phyloP scores from a whole-genome alignment of 1,284 basidiomycete species.

The Cryptococcus deneoformans region DNA sequence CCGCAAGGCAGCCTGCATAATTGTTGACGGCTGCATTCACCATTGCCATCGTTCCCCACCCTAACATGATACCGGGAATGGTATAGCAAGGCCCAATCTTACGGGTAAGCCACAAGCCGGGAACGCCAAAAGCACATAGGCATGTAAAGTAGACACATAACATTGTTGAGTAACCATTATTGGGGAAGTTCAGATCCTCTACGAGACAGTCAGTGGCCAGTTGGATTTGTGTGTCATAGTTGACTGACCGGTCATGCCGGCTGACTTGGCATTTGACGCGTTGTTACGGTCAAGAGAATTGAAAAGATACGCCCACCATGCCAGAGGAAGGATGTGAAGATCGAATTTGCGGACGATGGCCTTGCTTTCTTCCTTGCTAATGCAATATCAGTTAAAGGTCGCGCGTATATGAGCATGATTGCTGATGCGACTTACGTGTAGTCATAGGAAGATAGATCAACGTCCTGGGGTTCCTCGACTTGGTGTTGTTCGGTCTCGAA shows the following conservation, averaged over 20 bases:
- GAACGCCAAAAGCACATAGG: slow-evolving; percentile 10
- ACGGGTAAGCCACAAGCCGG: slow-evolving; percentile 14
- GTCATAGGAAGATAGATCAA: too few relatives aligned
- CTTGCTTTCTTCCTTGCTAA: slow-evolving; percentile 17
- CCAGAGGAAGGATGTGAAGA: slow-evolving; percentile 21
- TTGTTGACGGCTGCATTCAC: slow-evolving; percentile 17
- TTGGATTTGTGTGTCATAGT: too few relatives aligned
- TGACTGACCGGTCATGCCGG: slow-evolving; percentile 2
- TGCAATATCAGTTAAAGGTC: too few relatives aligned
- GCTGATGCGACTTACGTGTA: too few relatives aligned
- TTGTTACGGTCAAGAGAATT: slow-evolving; percentile 18
- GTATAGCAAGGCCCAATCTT: slow-evolving; percentile 14
- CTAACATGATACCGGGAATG: slow-evolving; percentile 20
- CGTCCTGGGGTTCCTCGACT: too few relatives aligned
- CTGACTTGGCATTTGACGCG: slow-evolving; percentile 15
- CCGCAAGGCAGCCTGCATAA: slow-evolving; percentile 4
- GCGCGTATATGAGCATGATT: too few relatives aligned
- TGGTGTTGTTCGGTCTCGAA: too few relatives aligned
- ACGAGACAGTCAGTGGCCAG: too few relatives aligned
- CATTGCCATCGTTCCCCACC: slow-evolving; percentile 19
- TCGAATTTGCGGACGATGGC: slow-evolving; percentile 19
- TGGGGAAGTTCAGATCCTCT: slow-evolving; percentile 8
- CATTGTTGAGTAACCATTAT: slow-evolving; percentile 12
- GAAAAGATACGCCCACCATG: slow-evolving; percentile 20
- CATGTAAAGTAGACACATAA: slow-evolving; percentile 19